phyloP scores from a whole-genome alignment of 2,329 filamentous ascomycete species.

The Epichloe typhina region DNA sequence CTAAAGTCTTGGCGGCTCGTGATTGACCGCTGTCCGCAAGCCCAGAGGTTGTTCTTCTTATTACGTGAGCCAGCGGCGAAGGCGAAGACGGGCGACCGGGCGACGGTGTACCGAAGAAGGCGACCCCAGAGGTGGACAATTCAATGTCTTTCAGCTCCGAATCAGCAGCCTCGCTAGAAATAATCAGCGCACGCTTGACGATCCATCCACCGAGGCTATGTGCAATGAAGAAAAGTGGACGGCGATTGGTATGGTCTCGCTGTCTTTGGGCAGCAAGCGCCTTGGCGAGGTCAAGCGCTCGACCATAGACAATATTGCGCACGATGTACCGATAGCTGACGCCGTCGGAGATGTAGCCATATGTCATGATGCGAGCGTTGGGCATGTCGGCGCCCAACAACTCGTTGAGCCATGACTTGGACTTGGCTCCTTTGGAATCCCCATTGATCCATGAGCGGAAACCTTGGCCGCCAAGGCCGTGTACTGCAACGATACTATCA shows the following conservation, averaged over 20 bases:
- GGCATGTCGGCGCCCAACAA: slow-evolving; percentile 13
- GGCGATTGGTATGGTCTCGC: slow-evolving; percentile 8
- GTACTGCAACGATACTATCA: slow-evolving; percentile 15
- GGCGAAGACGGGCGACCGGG: slow-evolving; percentile 12
- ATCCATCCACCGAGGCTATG: slow-evolving; percentile 17
- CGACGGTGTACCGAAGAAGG: slow-evolving; percentile 15
- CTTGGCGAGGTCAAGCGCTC: slow-evolving; percentile 12
- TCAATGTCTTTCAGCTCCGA: slow-evolving; percentile 12
- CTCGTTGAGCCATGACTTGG: slow-evolving; percentile 14
- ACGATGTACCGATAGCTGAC: slow-evolving; percentile 12
- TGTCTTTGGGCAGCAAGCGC: slow-evolving; percentile 10
- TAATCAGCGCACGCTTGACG: slow-evolving; percentile 16
- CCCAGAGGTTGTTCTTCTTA: slow-evolving; percentile 12
- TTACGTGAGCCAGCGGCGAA: slow-evolving; percentile 13
- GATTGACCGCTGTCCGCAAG: slow-evolving; percentile 4
- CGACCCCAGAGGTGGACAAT: slow-evolving; percentile 15
- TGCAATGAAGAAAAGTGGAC: slow-evolving; percentile 16
- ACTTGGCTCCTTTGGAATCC: slow-evolving; percentile 9
- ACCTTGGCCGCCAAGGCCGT: slow-evolving; percentile 14
- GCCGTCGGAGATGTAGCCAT: slow-evolving; percentile 12
- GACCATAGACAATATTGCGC: slow-evolving; percentile 13
- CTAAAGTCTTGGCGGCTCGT: background rate
- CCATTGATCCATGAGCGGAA: slow-evolving; percentile 14
- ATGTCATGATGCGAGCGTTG: slow-evolving; percentile 16
- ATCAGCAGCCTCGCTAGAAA: slow-evolving; percentile 14